Evolutionary conservation across 139 green algal species (phyloP).

Genomic region (Chlamydomonas incerta): DNA sequence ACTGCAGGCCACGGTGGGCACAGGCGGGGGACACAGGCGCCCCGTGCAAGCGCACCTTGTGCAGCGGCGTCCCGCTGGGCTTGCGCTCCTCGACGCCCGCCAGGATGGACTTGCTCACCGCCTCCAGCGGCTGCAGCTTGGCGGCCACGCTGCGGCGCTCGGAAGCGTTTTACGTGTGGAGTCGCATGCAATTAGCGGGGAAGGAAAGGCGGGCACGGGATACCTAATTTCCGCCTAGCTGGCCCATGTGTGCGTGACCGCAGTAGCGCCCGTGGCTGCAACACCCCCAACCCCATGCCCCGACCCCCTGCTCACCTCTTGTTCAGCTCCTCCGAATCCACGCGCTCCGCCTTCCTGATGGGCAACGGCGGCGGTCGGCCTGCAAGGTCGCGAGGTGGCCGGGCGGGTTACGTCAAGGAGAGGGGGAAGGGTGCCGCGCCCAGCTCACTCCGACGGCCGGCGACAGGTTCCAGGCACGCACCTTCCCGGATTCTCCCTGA

Average conservation of each 20-base stretch:
- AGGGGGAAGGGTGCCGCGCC: no score
- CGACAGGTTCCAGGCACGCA: background rate
- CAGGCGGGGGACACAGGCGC: no score
- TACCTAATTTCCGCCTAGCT: no score
- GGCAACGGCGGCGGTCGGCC: background rate
- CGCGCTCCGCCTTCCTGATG: background rate
- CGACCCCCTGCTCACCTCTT: background rate
- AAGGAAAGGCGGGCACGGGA: no score
- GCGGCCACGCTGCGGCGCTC: conserved; percentile 1
- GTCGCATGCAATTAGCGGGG: no score
- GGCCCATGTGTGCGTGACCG: no score
- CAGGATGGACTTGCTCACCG: conserved; percentile 4
- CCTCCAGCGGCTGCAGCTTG: conserved; percentile 34
- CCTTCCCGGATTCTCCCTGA: conserved; percentile 8
- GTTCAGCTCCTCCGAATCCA: conserved; percentile 13
- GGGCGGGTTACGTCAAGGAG: no score
- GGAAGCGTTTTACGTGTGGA: no score
- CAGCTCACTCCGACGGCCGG: no score
- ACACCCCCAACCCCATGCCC: background rate
- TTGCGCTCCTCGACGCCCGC: conserved; percentile 25
- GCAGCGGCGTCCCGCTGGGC: background rate
- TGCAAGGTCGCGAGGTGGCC: no score
- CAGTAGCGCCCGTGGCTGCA: background rate
- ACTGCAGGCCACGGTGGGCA: no score
- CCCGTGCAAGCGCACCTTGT: background rate